Conservation (phyloP, 2,329 filamentous ascomycete species). For the Apiospora rasikravindrae region DNA sequence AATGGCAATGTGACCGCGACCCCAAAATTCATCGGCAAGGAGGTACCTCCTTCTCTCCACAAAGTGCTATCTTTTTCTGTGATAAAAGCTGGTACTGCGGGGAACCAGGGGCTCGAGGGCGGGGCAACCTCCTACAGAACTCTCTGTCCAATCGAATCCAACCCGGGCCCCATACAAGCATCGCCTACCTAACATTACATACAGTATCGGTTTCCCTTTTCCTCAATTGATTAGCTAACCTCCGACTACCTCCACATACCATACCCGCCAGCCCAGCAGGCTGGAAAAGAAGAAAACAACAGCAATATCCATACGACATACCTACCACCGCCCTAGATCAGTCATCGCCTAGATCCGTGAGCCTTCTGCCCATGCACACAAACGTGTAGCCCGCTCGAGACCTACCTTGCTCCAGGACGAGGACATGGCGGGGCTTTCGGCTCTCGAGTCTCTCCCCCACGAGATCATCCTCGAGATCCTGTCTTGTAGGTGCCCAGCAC, state of each 20-base stretch:
- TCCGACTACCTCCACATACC: background rate
- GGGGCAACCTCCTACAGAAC: background rate
- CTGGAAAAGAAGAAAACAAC: background rate
- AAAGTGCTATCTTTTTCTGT: background rate
- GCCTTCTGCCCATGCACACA: background rate
- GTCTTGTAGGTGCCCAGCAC: conserved; percentile 54
- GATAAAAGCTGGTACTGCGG: background rate
- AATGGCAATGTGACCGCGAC: background rate
- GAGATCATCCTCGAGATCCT: conserved; percentile 69
- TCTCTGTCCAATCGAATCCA: background rate
- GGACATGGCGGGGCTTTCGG: conserved; percentile 31
- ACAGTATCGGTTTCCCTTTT: background rate
- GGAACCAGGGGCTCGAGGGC: background rate
- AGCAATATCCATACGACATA: background rate
- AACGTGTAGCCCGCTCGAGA: background rate
- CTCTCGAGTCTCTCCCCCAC: conserved; percentile 62
- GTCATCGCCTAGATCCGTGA: background rate
- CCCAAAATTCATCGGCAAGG: background rate
- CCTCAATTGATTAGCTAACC: background rate
- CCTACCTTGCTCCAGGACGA: background rate
- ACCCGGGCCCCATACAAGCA: background rate
- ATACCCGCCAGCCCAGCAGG: background rate
- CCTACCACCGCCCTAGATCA: background rate
- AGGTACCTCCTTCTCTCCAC: background rate
- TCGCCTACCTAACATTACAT: background rate